These are phyloP conservation scores for Macrophomina pseudophaseolina DNA, from an alignment of 2,329 filamentous ascomycete genomes.

Conservation along the genomic window DNA sequence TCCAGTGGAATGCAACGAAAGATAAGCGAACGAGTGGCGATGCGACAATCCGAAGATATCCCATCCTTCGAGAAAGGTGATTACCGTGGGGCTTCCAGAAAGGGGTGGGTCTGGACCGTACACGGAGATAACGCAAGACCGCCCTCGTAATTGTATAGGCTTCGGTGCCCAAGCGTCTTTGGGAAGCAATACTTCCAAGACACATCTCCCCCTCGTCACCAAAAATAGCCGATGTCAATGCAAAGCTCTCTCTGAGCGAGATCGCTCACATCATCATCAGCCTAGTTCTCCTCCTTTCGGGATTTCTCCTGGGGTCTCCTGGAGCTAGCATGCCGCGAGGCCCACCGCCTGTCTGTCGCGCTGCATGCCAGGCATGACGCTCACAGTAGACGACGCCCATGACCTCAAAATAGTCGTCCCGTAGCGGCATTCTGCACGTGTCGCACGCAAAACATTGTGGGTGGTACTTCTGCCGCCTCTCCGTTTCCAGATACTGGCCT, in stretches of 20 bases:
- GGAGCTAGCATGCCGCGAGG: constrained; percentile 40
- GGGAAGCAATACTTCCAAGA: constrained; percentile 14
- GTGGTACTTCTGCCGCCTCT: constrained; percentile 79
- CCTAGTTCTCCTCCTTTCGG: constrained; percentile 56
- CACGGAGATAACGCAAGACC: constrained; percentile 13
- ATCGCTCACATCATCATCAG: constrained; percentile 55
- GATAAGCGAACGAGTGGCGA: constrained; percentile 15
- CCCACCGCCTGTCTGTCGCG: constrained; percentile 43
- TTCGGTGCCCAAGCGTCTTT: constrained; percentile 2
- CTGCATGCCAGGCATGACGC: constrained; percentile 74
- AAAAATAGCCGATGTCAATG: constrained; percentile 21
- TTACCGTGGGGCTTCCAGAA: constrained; percentile 16
- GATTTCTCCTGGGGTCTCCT: constrained; percentile 43
- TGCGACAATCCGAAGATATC: constrained; percentile 5
- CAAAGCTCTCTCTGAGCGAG: neutral
- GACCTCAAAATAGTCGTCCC: constrained; percentile 91
- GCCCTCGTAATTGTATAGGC: constrained; percentile 9
- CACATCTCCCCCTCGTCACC: neutral
- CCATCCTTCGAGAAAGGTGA: constrained; percentile 11
- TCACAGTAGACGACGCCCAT: constrained; percentile 83
- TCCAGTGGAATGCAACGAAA: neutral
- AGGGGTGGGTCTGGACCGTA: constrained; percentile 1
- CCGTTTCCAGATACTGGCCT: constrained; percentile 89
- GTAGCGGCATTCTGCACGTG: constrained; percentile 74
- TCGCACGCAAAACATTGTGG: constrained; percentile 83